phyloP scores from a whole-genome alignment of 257 asterid species.

The Solanum neorickii region DNA sequence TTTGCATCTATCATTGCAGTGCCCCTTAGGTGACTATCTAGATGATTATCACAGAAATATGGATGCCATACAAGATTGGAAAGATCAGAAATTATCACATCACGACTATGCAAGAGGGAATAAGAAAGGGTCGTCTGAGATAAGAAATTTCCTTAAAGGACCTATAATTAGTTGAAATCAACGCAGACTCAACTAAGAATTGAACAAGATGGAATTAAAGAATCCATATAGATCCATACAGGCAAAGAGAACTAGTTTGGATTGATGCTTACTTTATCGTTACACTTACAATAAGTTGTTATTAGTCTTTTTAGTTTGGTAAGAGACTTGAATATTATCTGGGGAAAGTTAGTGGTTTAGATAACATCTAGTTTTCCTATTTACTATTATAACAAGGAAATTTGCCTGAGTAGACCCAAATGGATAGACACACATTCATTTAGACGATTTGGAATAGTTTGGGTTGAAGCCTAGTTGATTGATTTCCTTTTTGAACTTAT shows the following conservation, averaged over 20 bases:
- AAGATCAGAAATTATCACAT: not conserved
- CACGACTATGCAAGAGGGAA: not conserved
- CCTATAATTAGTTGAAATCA: not conserved
- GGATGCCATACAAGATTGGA: not conserved
- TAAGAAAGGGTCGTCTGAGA: not conserved
- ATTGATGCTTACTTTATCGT: not conserved
- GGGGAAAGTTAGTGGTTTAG: not conserved
- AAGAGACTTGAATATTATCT: not conserved
- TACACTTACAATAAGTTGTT: not conserved
- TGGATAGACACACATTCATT: not conserved
- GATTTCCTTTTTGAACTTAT: not conserved
- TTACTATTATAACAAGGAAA: not conserved
- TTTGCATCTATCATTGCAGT: not conserved
- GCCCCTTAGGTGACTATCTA: not conserved
- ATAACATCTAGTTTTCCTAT: not conserved
- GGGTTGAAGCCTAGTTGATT: not conserved
- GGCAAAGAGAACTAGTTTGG: not conserved
- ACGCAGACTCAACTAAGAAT: not conserved
- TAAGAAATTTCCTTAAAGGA: not conserved
- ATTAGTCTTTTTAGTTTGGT: not conserved
- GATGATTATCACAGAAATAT: not conserved
- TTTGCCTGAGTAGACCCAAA: not conserved
- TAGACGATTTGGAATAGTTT: not conserved
- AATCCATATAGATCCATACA: not conserved
- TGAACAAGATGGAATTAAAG: not conserved